Conservation (phyloP, 1,284 basidiomycete genomes). For the Cryptococcus maquisensis region DNA sequence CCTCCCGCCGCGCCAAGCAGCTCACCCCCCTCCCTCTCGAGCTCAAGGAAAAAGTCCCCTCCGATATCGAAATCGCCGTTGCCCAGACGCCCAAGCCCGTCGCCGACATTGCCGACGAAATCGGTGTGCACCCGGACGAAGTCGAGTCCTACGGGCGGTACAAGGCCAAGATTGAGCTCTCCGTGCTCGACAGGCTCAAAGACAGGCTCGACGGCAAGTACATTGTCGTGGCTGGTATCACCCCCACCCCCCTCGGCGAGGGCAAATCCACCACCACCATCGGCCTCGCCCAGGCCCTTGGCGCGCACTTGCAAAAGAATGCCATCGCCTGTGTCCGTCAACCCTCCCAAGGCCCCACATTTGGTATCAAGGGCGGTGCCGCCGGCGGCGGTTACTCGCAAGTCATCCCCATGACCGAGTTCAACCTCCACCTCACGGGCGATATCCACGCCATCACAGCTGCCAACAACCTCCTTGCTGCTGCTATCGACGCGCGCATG, state of each 20-base stretch:
- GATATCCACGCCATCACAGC: constrained; percentile 98
- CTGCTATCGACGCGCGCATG: constrained; percentile 93
- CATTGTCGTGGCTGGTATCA: constrained; percentile 94
- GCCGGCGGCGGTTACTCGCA: constrained; percentile 98
- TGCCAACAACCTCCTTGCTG: constrained; percentile 94
- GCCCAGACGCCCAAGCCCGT: constrained; percentile 91
- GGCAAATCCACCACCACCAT: constrained; percentile 99
- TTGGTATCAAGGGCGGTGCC: constrained; percentile 99
- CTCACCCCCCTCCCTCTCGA: constrained; percentile 66
- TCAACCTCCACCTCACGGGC: constrained; percentile 80
- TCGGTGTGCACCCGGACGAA: constrained; percentile 81
- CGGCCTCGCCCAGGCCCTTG: constrained; percentile 92
- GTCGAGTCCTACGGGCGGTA: constrained; percentile 92
- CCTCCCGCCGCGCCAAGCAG: constrained; percentile 59
- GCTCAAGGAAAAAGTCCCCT: constrained; percentile 71
- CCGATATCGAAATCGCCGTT: constrained; percentile 94
- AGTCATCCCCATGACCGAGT: constrained; percentile 98
- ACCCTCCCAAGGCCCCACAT: constrained; percentile 97
- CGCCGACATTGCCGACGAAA: constrained; percentile 76
- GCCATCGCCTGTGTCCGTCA: constrained; percentile 98
- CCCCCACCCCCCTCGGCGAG: constrained; percentile 95
- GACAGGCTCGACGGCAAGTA: constrained; percentile 94
- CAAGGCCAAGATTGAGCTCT: constrained; percentile 96
- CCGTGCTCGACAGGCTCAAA: constrained; percentile 75
- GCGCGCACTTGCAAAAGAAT: constrained; percentile 86